Conservation (phyloP, 192 early-diverging fungal species). For the Gaertneriomyces sp. region DNA sequence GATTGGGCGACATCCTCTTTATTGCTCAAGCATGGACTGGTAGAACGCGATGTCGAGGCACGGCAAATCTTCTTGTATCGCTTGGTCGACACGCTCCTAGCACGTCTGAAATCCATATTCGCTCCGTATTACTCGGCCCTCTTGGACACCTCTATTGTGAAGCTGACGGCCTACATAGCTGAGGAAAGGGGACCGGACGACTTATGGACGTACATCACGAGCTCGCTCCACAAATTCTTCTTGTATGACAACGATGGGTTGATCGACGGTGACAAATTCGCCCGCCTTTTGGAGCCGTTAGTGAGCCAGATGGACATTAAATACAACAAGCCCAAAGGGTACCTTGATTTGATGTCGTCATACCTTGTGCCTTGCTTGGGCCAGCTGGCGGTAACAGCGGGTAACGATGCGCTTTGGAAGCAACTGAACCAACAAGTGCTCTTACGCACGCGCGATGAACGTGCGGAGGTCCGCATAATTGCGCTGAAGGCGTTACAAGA, state of each 20-base stretch:
- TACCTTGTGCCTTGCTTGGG: slow-evolving; percentile 71
- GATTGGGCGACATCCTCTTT: slow-evolving; percentile 62
- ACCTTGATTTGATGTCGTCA: slow-evolving; percentile 17
- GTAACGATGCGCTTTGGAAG: slow-evolving; percentile 84
- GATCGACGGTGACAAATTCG: slow-evolving; percentile 71
- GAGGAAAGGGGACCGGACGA: slow-evolving; percentile 44
- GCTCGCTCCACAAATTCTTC: slow-evolving; percentile 58
- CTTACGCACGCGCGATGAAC: slow-evolving; percentile 71
- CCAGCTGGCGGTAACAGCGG: slow-evolving; percentile 73
- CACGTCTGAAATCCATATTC: slow-evolving; percentile 57
- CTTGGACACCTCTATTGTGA: slow-evolving; percentile 60
- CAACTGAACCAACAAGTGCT: slow-evolving; percentile 77
- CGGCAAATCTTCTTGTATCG: slow-evolving; percentile 43
- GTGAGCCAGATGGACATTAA: slow-evolving; percentile 68
- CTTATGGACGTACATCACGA: slow-evolving; percentile 72
- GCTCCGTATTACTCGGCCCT: slow-evolving; percentile 77
- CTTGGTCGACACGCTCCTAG: slow-evolving; percentile 42
- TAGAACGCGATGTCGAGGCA: slow-evolving; percentile 19
- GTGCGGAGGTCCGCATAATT: slow-evolving; percentile 59
- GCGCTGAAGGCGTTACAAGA: slow-evolving; percentile 70
- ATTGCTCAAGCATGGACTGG: slow-evolving; percentile 30
- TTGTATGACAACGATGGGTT: slow-evolving; percentile 42
- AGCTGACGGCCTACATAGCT: slow-evolving; percentile 41
- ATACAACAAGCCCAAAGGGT: slow-evolving; percentile 25
- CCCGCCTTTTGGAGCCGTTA: slow-evolving; percentile 67